These are phyloP conservation scores for Volvox reticuliferus DNA, from an alignment of 139 green algal genomes.

Conservation along the genomic window DNA sequence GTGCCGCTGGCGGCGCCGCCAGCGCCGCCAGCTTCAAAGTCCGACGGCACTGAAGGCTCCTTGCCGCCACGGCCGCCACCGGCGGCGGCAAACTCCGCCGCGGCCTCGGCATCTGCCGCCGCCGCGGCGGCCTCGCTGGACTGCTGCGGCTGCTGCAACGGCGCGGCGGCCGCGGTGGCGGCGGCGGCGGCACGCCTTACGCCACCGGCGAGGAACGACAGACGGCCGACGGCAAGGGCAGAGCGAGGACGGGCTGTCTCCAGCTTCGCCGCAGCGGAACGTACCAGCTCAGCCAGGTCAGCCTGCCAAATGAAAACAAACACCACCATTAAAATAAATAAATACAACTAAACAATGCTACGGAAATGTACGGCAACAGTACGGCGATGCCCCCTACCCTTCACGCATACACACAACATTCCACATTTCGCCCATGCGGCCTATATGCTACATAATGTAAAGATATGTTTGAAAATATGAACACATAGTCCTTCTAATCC, in stretches of 20 bases:
- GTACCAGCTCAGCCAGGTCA: conserved; percentile 26
- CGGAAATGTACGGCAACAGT: neutral
- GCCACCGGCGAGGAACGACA: conserved; percentile 43
- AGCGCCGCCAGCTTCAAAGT: neutral
- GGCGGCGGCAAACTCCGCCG: conserved; percentile 13
- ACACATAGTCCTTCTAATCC: too few relatives aligned
- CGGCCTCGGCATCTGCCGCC: conserved; percentile 25
- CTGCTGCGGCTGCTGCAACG: neutral
- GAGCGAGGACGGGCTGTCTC: conserved; percentile 30
- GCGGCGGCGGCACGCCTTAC: conserved; percentile 13
- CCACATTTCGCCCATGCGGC: too few relatives aligned
- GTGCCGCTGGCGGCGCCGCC: neutral
- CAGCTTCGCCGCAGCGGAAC: neutral
- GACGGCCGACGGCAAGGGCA: conserved; percentile 33
- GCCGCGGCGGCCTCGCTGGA: neutral
- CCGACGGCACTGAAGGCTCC: neutral
- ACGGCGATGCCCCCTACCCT: too few relatives aligned
- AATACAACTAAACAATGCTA: too few relatives aligned
- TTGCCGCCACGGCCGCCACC: conserved; percentile 10
- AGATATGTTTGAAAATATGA: too few relatives aligned
- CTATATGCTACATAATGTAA: too few relatives aligned
- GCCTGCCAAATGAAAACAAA: neutral
- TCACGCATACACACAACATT: too few relatives aligned
- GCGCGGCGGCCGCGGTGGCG: conserved; percentile 13
- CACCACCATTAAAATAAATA: too few relatives aligned